Conservation (phyloP, 2,329 filamentous ascomycete genomes). For the Bimuria novae-zelandiae region DNA sequence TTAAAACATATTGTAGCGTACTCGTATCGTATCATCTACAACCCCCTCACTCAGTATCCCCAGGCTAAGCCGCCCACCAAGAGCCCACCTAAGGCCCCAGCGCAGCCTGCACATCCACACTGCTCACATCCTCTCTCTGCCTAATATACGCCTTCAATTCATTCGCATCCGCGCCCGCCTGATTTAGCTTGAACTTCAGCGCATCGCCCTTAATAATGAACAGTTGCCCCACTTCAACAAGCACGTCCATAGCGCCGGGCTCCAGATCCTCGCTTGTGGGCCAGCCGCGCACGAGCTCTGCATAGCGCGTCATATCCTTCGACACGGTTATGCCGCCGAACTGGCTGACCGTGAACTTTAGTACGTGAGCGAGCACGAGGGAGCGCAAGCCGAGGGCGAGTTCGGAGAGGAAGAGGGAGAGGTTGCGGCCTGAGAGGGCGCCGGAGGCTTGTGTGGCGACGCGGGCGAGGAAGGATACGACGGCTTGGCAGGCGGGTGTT, state of each 20-base stretch:
- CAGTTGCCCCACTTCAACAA: constrained; percentile 91
- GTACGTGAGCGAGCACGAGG: constrained; percentile 89
- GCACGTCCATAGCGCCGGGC: constrained; percentile 69
- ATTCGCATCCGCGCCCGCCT: constrained; percentile 50
- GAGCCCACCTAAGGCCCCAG: constrained; percentile 56
- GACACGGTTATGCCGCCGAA: constrained; percentile 93
- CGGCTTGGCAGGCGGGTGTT: constrained; percentile 80
- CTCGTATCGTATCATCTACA: no score
- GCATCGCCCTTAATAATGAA: constrained; percentile 82
- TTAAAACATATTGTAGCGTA: no score
- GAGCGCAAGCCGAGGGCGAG: constrained; percentile 77
- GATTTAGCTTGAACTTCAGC: constrained; percentile 55
- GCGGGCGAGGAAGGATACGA: constrained; percentile 78
- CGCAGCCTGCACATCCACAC: constrained; percentile 80
- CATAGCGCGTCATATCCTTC: constrained; percentile 94
- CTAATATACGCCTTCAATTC: constrained; percentile 81
- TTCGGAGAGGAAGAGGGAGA: constrained; percentile 81
- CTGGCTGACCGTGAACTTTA: constrained; percentile 89
- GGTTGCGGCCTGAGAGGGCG: constrained; percentile 81
- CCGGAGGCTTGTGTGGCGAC: constrained; percentile 66
- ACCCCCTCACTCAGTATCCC: no score
- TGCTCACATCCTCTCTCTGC: constrained; percentile 81
- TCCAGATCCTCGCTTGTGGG: constrained; percentile 64
- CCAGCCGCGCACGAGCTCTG: constrained; percentile 83
- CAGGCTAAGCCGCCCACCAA: no score